Percentiles rank a stretch among this genome's conserved stretches.
These are phyloP conservation scores for Podospora sp. DNA, from an alignment of 495 filamentous ascomycete genomes.

Conservation along the genomic window DNA sequence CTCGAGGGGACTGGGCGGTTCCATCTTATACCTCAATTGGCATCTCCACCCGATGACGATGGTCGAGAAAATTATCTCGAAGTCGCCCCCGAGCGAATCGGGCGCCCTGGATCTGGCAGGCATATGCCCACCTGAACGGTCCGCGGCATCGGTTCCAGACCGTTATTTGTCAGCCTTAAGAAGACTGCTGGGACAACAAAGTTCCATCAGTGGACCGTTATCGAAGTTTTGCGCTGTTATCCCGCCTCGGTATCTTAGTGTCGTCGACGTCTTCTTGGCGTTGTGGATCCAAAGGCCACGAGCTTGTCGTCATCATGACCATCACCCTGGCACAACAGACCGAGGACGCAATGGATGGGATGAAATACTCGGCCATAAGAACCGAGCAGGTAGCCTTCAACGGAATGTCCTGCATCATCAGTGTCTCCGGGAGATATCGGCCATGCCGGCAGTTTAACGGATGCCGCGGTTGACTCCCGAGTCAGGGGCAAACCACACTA, in stretches of 20 bases:
- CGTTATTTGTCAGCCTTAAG: not conserved
- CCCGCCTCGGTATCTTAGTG: not conserved
- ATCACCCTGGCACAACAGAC: not conserved
- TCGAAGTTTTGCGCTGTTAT: not conserved
- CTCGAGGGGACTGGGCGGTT: not conserved
- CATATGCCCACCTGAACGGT: not conserved
- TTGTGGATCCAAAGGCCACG: not conserved
- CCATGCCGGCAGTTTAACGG: no score
- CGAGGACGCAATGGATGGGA: not conserved
- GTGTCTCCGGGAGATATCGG: no score
- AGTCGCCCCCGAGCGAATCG: not conserved
- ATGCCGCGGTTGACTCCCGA: no score
- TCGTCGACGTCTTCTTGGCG: not conserved
- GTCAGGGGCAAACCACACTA: no score
- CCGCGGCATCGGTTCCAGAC: not conserved
- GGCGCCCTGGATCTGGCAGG: not conserved
- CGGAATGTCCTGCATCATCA: no score
- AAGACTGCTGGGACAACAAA: not conserved
- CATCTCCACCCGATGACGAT: not conserved
- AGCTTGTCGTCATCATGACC: not conserved
- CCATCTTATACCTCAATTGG: not conserved
- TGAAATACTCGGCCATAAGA: not conserved
- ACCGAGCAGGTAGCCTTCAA: no score
- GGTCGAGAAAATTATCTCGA: not conserved
- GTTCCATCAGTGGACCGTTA: not conserved